Evolutionary conservation across 2,329 filamentous ascomycete species (phyloP).

Genomic region (Colletotrichum coccodes): DNA sequence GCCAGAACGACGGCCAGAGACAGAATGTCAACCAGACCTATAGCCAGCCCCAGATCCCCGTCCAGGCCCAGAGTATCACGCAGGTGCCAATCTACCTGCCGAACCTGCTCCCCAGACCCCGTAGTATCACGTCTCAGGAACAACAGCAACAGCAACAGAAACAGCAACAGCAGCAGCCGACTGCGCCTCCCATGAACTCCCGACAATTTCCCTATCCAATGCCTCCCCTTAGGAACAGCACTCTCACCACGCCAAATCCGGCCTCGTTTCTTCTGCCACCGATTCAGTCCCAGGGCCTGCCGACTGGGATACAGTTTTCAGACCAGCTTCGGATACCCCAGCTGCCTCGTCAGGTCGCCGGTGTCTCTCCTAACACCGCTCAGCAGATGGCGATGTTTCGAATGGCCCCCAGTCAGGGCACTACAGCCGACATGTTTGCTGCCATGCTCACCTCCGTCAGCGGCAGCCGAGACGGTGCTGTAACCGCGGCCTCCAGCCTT

Average conservation of each 20-base stretch:
- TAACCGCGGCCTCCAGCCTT: constrained; percentile 39
- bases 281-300: constrained; percentile 43
- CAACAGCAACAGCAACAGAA: too few species aligned
- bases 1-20: constrained; percentile 36
- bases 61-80: constrained; percentile 5
- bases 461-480: constrained; percentile 44
- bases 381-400: constrained; percentile 80
- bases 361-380: constrained; percentile 62
- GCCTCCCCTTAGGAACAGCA: constrained; percentile 54
- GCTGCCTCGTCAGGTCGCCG: constrained; percentile 43
- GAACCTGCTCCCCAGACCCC: constrained; percentile 15
- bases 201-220: constrained; percentile 9
- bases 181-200: neutral
- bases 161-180: constrained; percentile 9
- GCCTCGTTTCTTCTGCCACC: constrained; percentile 54
- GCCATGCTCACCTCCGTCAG: constrained; percentile 64
- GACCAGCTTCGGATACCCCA: neutral
- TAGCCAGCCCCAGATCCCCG: constrained; percentile 31
- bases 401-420: constrained; percentile 77
- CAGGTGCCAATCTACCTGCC: neutral
- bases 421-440: constrained; percentile 81
- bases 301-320: constrained; percentile 14
- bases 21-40: too few species aligned
- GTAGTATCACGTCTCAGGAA: constrained; percentile 11
- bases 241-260: constrained; percentile 62